Conservation (phyloP, 2,329 filamentous ascomycete species). For the Penicillium polonicum region DNA sequence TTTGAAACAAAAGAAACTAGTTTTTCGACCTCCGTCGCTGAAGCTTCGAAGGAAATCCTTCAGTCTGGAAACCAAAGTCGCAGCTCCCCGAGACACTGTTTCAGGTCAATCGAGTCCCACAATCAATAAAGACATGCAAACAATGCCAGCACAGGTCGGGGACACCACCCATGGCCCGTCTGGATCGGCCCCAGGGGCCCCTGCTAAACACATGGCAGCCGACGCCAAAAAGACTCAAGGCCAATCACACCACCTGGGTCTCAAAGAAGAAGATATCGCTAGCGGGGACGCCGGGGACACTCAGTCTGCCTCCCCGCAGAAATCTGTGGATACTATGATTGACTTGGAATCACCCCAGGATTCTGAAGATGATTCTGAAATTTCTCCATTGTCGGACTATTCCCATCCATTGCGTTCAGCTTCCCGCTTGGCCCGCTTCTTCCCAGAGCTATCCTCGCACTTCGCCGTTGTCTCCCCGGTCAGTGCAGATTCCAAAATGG, state of each 20-base stretch:
- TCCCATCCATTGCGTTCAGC: slow-evolving; percentile 13
- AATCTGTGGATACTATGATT: slow-evolving; percentile 13
- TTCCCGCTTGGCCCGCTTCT: slow-evolving; percentile 27
- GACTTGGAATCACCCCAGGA: slow-evolving; percentile 14
- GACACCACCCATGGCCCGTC: neutral
- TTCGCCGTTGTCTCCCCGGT: slow-evolving; percentile 29
- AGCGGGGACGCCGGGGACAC: slow-evolving; percentile 1
- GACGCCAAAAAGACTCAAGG: neutral
- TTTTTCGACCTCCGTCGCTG: slow-evolving; percentile 8
- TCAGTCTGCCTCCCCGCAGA: slow-evolving; percentile 12
- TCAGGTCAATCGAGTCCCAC: neutral
- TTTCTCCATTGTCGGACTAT: slow-evolving; percentile 29
- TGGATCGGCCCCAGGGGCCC: neutral
- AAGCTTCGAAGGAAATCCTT: slow-evolving; percentile 1
- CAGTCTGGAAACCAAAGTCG: neutral
- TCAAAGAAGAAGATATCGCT: slow-evolving; percentile 2
- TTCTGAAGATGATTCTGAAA: slow-evolving; percentile 21
- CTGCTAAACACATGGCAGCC: neutral
- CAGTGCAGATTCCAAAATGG: slow-evolving; percentile 13
- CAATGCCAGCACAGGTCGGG: neutral
- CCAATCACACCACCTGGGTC: neutral
- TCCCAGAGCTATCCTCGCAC: slow-evolving; percentile 32
- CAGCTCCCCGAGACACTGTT: slow-evolving; percentile 5
- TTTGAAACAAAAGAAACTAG: slow-evolving; percentile 2
- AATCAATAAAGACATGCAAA: neutral